Base-by-base conservation (phyloP, 1,284 basidiomycete species). In the Trichosporon coremiiforme region DNA sequence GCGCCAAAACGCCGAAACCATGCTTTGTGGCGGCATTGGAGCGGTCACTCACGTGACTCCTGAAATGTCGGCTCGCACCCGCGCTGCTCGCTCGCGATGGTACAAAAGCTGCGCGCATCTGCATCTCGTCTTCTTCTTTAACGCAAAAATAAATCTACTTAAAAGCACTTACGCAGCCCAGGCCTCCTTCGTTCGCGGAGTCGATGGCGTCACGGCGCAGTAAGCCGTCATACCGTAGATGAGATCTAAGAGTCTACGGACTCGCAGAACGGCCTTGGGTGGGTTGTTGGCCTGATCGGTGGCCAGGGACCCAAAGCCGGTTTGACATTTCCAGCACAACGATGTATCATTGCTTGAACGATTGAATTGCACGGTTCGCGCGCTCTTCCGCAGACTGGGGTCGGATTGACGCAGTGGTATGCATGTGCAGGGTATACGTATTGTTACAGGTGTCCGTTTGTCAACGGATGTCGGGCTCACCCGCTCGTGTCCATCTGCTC, bases 211-310 rank as follows among this genome's bases (percentile, higher is more conserved):
- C 62, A 69, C 60, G 68, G 67, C 66, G 36, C 29, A 57, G 35
- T 47, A 62, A 75, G 78, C 78, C 79, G 79, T 80, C 78, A 77
- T 77, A 73, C 50, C 65, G 75, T 77, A 77, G 78, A 78, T 72
- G 73, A 79, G 76, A 80, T 10, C 53, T 64, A 76, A 25, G 31
- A 50, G 33, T 38, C 20, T 17, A 15, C 13, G 47, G 15, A 68
- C 65, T 53, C 70, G 68, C 75, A 76, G 73, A 77, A 75, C 68
- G 66, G 78, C 66, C 76, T 75, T 77, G 78, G 78, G 78, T 79
- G 79, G 79, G 76, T 75, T 75, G 78, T 66, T 65, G 41, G 47
- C 67, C 66, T 72, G 35, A 45, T 67, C 45, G 45, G 76, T 78
- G 75, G 72, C 65, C 64, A 74, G 74, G 75, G 77, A 74, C 75